Evolutionary conservation across 306 rosid genomes (phyloP), one percentile per base, ranked within the genome.

Genomic region (Rosa persica): DNA sequence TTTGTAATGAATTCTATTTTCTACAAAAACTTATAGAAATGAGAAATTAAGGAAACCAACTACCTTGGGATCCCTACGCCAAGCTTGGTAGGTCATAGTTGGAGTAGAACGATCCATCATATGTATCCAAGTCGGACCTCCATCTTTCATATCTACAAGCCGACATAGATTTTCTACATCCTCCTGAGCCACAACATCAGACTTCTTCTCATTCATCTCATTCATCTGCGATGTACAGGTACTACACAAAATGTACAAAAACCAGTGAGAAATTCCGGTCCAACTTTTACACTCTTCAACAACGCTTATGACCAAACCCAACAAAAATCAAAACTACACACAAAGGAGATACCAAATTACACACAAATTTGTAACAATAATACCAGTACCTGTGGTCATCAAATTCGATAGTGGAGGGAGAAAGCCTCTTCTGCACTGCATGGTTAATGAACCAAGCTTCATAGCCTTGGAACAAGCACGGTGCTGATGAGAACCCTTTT

Each of bases 81-180:
- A 89, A 1, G 90, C 95, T 82, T 88, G 92, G 48, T 87, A 90
- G 30, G 81, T 76, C 96, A 94, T 92, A 43, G 79, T 87, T 3
- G 90, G 81, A 25, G 93, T 90, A 55, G 97, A 88, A 57, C 95
- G 96, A 67, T 94, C 97, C 97, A 92, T 90, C 97, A 92, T 88
- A 89, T 86, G 88, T 78, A 87, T 86, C 97, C 98, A 94, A 16
- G 86, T 72, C 12, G 92, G 97, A 8, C 97, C 97, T 44, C 88
- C 97, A 74, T 94, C 97, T 78, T 79, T 88, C 65, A 80, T 81
- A 43, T 86, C 88, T 11, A 86, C 85, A 46, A 84, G 85, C 73
- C 76, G 78, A 47, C 52, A 78, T 58, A 88, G 30, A 48, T 83
- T 84, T 8, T 88, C 82, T 68, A 85, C 78, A 81, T 90, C 94